A percentile compares a stretch with the other conserved stretches of the same genome.
Conservation (phyloP, 2,329 filamentous ascomycete genomes). For the Sarocladium oryzae region DNA sequence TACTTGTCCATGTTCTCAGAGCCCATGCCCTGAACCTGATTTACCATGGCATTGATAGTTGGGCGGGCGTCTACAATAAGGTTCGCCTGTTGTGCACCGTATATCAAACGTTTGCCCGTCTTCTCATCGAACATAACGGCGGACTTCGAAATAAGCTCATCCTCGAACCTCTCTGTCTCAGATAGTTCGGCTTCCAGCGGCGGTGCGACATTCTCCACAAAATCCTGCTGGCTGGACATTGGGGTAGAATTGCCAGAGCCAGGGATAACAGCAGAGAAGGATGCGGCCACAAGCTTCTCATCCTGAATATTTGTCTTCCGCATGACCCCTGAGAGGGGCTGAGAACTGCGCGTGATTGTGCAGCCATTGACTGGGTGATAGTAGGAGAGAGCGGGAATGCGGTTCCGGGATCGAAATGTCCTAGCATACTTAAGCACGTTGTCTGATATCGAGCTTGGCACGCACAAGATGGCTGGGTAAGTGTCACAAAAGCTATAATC, state of each 20-base stretch:
- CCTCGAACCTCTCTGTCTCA: constrained; percentile 61
- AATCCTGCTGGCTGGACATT: constrained; percentile 42
- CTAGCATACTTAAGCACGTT: constrained; percentile 92
- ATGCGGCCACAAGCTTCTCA: constrained; percentile 86
- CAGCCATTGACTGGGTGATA: constrained; percentile 97
- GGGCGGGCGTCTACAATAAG: constrained; percentile 94
- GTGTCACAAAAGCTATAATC: constrained; percentile 90
- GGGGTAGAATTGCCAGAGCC: constrained; percentile 29
- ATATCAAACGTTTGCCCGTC: constrained; percentile 60
- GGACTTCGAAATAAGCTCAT: constrained; percentile 50
- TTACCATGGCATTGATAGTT: constrained; percentile 87
- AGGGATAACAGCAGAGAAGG: constrained; percentile 54
- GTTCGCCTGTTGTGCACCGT: constrained; percentile 89
- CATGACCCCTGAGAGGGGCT: constrained; percentile 80
- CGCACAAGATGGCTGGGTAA: constrained; percentile 78
- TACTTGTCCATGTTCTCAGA: constrained; percentile 99
- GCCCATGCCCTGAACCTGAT: constrained; percentile 86
- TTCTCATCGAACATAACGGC: constrained; percentile 46
- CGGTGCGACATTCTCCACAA: constrained; percentile 20
- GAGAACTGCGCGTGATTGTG: constrained; percentile 90
- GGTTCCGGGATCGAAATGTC: constrained; percentile 78
- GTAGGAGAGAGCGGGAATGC: constrained; percentile 87
- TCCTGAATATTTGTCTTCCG: constrained; percentile 92
- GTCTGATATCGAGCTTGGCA: constrained; percentile 89
- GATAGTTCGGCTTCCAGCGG: constrained; percentile 42